phyloP scores from a whole-genome alignment of 768 basidiomycete species.

The Tylopilus sp. region DNA sequence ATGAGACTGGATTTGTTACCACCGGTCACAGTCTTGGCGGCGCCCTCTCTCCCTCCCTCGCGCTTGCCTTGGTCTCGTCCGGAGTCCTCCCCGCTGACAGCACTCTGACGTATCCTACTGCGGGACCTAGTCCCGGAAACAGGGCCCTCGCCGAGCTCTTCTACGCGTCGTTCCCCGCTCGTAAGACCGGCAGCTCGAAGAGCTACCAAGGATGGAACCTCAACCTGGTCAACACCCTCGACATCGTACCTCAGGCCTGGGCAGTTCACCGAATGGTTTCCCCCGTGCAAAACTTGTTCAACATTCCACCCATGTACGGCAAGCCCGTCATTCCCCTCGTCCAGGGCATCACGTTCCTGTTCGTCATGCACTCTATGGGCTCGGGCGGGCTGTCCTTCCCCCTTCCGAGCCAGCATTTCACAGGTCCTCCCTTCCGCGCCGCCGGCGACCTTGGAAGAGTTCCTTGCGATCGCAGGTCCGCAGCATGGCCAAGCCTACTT shows the following conservation, averaged over 20 bases:
- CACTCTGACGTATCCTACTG: slow-evolving; percentile 5
- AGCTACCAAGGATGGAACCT: slow-evolving; percentile 16
- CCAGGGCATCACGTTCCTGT: neutral
- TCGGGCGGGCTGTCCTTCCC: slow-evolving; percentile 6
- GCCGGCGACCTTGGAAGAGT: neutral
- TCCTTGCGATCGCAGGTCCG: neutral
- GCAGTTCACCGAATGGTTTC: neutral
- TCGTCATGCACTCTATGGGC: neutral
- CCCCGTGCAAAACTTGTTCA: slow-evolving; percentile 10
- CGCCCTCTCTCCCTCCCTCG: slow-evolving; percentile 10
- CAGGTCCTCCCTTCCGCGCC: neutral
- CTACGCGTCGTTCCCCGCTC: neutral
- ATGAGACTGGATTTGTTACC: too few species aligned
- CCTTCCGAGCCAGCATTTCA: slow-evolving; percentile 6
- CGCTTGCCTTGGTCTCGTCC: neutral
- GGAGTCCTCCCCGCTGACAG: neutral
- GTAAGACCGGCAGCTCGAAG: neutral
- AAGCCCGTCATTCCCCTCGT: neutral
- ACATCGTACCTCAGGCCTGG: slow-evolving; percentile 17
- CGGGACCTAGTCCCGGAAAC: slow-evolving; percentile 13
- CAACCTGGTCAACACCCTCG: slow-evolving; percentile 16
- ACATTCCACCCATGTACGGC: slow-evolving; percentile 14
- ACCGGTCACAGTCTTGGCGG: slow-evolving; percentile 15
- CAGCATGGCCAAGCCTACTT: neutral
- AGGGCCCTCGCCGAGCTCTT: neutral